Base-by-base conservation (phyloP, 176 grass and related monocot species). In the Triticum timopheevii region DNA sequence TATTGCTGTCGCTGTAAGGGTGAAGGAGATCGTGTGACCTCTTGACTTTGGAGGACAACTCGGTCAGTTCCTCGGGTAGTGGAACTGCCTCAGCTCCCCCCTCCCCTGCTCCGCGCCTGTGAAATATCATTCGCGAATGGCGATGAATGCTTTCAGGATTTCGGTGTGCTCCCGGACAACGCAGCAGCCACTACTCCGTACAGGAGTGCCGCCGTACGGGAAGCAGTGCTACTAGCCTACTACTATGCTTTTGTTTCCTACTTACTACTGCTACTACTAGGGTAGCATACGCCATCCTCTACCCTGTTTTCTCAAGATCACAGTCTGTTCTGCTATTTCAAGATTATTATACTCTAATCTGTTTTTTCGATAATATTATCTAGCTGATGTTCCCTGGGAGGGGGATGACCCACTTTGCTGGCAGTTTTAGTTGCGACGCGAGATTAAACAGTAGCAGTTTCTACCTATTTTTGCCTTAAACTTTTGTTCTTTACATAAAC, bases 21-120 rank as follows among this genome's bases (percentile, higher is more conserved):
- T 6, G 7, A 2, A 2, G 10, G 23, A 78, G 65, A 73, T 68
- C 7, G 80, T 40, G 42, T 39, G 42, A 79, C 6, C 79, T 70
- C 72, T 90, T 90, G 84, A 87, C 89, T 82, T 90, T 79, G 85
- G 85, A 90, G 65, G 13, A 8, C 40, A 72, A 33, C 15, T 62
- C 49, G 49, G 2, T 15, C 15, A 82, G 83, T 62, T 83, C 89
- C 73, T 16, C 17, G 33, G 56, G 22, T n/a, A 9, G 65, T 58
- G 84, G 80, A 86, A 49, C 78, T 63, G 1, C 39, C 13, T 79
- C 56, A 40, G 22, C 77, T 23, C 39, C 36, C 30, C 20, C 17
- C 12, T 19, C 10, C 38, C 13, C 54, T 76, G 61, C n/a, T 67
- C 10, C 23, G 4, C 36, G 45, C 22, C 69, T 17, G 31, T 44